These are phyloP conservation scores for Sutorius australiensis DNA, from an alignment of 768 basidiomycete species.

Conservation along the genomic window DNA sequence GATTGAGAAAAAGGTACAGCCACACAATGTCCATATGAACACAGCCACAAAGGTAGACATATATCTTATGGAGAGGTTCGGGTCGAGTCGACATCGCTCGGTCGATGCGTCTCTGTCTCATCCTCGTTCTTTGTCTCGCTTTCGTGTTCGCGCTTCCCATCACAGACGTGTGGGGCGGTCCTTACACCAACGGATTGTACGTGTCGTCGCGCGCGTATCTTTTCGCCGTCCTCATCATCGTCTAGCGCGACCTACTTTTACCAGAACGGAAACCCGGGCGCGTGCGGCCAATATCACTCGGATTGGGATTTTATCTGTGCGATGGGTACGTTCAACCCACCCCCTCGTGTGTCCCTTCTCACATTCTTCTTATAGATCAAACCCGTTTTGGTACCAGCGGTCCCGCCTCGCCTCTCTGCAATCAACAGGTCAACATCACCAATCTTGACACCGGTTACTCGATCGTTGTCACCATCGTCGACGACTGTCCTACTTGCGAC, in stretches of 20 bases:
- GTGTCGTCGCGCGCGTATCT: conserved; percentile 9
- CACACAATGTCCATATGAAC: not conserved
- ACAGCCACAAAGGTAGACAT: no score
- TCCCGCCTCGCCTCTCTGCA: conserved; percentile 56
- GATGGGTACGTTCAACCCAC: conserved; percentile 43
- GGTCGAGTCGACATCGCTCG: not conserved
- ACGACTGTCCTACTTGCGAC: conserved; percentile 77
- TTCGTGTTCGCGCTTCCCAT: not conserved
- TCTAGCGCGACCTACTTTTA: conserved; percentile 62
- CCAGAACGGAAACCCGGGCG: conserved; percentile 72
- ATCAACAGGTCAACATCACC: conserved; percentile 57
- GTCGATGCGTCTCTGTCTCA: not conserved
- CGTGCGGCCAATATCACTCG: conserved; percentile 61
- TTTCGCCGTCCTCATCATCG: not conserved
- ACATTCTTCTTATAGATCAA: conserved; percentile 38
- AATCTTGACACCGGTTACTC: conserved; percentile 50
- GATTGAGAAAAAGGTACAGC: not conserved
- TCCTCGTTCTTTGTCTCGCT: not conserved
- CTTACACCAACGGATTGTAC: conserved; percentile 42
- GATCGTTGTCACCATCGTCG: conserved; percentile 66
- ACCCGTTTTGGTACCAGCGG: conserved; percentile 48
- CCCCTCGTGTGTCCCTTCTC: not conserved
- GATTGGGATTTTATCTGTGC: conserved; percentile 64
- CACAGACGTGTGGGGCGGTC: conserved; percentile 24
- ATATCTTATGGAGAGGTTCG: no score